Base-by-base conservation (phyloP, 1,284 basidiomycete genomes). In the Cystobasidiaceae sp. region DNA sequence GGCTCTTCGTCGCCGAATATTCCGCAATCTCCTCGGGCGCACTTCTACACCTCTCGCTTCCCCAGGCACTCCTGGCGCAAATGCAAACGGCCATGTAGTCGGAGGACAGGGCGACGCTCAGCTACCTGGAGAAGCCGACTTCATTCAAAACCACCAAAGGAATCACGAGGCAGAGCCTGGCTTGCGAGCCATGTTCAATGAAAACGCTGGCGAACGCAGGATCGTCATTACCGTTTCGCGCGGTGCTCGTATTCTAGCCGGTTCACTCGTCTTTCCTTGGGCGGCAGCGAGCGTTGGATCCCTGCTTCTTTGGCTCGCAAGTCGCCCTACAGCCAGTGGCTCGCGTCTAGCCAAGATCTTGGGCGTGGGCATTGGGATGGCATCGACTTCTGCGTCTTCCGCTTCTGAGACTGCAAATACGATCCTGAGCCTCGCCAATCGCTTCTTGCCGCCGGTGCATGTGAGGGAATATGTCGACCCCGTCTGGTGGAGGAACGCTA, bases 401-500 rank as follows among this genome's bases (percentile, higher is more conserved):
- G 25, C 54, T 4, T 25, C 28, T 17, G 27, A 23, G 37, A 28
- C 30, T n/a, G 23, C 15, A 2, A 46, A 21, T 32, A 59, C 30
- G 13, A 19, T 59, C 6, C 19, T 57, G 4, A 39, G 49, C 11
- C 27, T 64, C 17, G 46, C 49, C 17, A 56, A 56, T 23, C 30
- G 52, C 13, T 56, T 64, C 28, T 34, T 55, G 23, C 61, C 51
- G 3, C 23, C 54, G 3, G 5, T 8, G 13, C n/a, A n/a, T 44
- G 54, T 56, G 25, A 19, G 51, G 43, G 66, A 67, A 19, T 41
- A 33, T 11, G 25, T 71, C 34, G 72, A 73, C 44, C 72, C 72
- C 6, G 66, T 71, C 1, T 73, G 72, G 72, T 46, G 71, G 30
- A 61, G 72, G 25, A 72, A 67, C 55, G 64, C 69, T 7, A 28